phyloP scores from a whole-genome alignment of 306 rosid genomes.

The Leucaena leucocephala region DNA sequence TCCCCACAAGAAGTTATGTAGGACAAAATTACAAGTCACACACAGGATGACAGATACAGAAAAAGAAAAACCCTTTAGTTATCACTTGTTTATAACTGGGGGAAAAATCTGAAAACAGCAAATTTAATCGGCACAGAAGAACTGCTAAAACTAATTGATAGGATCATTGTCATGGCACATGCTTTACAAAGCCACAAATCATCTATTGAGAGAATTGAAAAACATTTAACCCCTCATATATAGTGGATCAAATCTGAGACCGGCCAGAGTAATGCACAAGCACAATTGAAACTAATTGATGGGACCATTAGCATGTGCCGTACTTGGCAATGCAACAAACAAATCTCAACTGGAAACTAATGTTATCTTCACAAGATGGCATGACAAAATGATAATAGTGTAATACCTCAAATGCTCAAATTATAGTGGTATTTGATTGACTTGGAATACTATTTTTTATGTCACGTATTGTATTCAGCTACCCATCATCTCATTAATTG shows the following conservation, averaged over 20 bases:
- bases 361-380: neutral
- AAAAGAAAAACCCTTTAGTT: neutral
- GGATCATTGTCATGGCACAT: neutral
- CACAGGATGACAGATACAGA: neutral
- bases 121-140: neutral
- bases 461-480: conserved; percentile 2
- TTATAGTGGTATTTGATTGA: neutral
- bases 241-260: neutral
- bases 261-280: conserved; percentile 16
- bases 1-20: neutral
- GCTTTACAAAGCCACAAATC: neutral
- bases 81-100: neutral
- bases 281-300: neutral
- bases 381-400: neutral
- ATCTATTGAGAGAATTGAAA: neutral
- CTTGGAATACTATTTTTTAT: neutral
- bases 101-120: neutral
- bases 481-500: conserved; percentile 1
- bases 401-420: conserved; percentile 1
- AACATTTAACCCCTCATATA: neutral
- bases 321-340: neutral
- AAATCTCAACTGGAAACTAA: neutral
- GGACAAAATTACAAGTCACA: neutral
- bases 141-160: neutral
- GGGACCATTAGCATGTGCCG: neutral